Evolutionary conservation across 208 protist genomes (phyloP).

Genomic region (Acanthamoeba culbertsoni): DNA sequence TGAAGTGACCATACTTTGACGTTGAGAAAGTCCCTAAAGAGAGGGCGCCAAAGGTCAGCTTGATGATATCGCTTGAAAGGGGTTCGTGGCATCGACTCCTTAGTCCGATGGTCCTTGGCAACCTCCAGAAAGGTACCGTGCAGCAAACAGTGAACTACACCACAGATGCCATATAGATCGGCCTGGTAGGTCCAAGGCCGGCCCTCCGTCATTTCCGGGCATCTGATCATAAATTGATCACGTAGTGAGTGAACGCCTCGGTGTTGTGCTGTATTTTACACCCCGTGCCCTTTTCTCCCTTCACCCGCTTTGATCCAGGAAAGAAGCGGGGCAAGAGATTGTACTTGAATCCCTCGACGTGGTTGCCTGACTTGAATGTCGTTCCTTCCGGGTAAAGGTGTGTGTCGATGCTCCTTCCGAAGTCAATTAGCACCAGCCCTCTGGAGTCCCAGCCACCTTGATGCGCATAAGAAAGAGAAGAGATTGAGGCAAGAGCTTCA

Average conservation of each 20-base stretch:
- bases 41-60: not conserved
- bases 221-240: not conserved
- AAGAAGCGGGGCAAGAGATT: not conserved
- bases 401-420: conserved; percentile 44
- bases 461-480: not conserved
- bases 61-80: not conserved
- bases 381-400: conserved; percentile 37
- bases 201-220: not conserved
- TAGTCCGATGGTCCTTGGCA: not conserved
- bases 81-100: not conserved
- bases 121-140: not conserved
- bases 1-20: not conserved
- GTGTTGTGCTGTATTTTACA: too few species aligned
- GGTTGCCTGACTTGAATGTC: not conserved
- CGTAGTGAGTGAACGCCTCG: not conserved
- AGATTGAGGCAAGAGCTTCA: not conserved
- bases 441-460: conserved; percentile 22
- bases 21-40: not conserved
- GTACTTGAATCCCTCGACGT: conserved; percentile 2
- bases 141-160: not conserved
- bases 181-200: not conserved
- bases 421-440: conserved; percentile 62
- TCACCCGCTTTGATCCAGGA: not conserved
- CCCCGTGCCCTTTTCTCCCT: too few species aligned
- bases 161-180: not conserved